A percentile compares a stretch with the other conserved stretches of the same genome.
Evolutionary conservation across 2,329 filamentous ascomycete species (phyloP).

Genomic region (Fusarium luffae): DNA sequence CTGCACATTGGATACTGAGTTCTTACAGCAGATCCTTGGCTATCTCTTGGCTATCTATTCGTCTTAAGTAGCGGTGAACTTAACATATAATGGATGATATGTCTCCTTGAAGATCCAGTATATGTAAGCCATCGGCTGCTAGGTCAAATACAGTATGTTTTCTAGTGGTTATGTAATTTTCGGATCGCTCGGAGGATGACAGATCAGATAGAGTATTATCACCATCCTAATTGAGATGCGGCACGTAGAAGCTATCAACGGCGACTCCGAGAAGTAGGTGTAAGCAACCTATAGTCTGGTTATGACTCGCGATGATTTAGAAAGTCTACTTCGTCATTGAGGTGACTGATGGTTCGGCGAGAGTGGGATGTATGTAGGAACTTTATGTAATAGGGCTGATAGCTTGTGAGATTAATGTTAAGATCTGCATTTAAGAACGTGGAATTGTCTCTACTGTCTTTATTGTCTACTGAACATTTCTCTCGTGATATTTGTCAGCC

Average conservation of each 20-base stretch:
- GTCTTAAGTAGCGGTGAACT: conserved; percentile 11
- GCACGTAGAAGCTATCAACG: conserved; percentile 2
- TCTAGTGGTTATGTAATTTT: not conserved
- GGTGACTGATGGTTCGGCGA: not conserved
- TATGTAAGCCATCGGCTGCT: not conserved
- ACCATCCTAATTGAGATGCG: conserved; percentile 10
- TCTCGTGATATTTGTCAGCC: not conserved
- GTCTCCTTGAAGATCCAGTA: not conserved
- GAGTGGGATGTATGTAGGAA: not conserved
- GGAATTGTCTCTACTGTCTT: too few species aligned
- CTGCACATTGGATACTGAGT: not conserved
- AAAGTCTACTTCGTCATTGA: not conserved
- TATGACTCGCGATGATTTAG: not conserved
- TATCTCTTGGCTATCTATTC: not conserved
- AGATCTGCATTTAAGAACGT: not conserved
- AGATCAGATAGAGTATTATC: not conserved
- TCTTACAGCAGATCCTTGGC: not conserved
- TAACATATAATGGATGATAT: not conserved
- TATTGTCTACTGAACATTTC: not conserved
- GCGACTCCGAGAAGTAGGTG: conserved; percentile 29
- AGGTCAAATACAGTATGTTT: not conserved
- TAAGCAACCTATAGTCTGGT: conserved; percentile 11
- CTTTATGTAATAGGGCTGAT: not conserved
- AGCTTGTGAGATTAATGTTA: not conserved
- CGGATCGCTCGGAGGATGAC: conserved; percentile 21